These are phyloP conservation scores for Microcyclospora tardicrescens DNA, from an alignment of 2,329 filamentous ascomycete genomes.

Conservation along the genomic window DNA sequence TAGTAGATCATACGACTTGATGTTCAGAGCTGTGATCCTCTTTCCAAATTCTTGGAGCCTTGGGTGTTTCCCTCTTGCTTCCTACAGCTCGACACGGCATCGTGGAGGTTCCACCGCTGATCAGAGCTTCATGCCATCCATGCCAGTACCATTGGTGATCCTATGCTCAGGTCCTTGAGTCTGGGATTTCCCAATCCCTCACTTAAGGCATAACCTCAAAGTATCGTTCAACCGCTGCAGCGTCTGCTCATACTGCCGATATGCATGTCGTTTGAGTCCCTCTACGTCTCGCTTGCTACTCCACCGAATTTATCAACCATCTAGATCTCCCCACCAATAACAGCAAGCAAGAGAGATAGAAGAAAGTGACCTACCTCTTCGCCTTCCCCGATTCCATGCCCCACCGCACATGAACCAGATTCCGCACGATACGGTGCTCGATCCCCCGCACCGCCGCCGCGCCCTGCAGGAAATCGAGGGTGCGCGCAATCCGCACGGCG, in stretches of 20 bases:
- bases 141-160: too few relatives aligned
- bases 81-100: too few relatives aligned
- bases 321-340: too few relatives aligned
- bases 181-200: constrained; percentile 1
- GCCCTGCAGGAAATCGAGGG: constrained; percentile 55
- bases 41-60: too few relatives aligned
- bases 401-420: constrained; percentile 42
- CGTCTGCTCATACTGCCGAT: constrained; percentile 54
- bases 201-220: constrained; percentile 48
- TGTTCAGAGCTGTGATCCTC: too few relatives aligned
- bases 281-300: constrained; percentile 2
- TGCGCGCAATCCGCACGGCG: constrained; percentile 44
- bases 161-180: too few relatives aligned
- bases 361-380: constrained; percentile 8
- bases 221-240: constrained; percentile 61
- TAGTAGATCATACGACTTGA: too few relatives aligned
- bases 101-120: too few relatives aligned
- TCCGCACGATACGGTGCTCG: constrained; percentile 62
- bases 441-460: constrained; percentile 51
- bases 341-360: not conserved
- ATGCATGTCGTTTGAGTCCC: constrained; percentile 21
- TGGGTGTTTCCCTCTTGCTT: too few relatives aligned
- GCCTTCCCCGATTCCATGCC: constrained; percentile 23
- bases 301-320: not conserved
- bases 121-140: too few relatives aligned